Evolutionary conservation across 2,329 filamentous ascomycete genomes (phyloP), one percentile per base, ranked within the genome.

Genomic region (Alternaria conjuncta): DNA sequence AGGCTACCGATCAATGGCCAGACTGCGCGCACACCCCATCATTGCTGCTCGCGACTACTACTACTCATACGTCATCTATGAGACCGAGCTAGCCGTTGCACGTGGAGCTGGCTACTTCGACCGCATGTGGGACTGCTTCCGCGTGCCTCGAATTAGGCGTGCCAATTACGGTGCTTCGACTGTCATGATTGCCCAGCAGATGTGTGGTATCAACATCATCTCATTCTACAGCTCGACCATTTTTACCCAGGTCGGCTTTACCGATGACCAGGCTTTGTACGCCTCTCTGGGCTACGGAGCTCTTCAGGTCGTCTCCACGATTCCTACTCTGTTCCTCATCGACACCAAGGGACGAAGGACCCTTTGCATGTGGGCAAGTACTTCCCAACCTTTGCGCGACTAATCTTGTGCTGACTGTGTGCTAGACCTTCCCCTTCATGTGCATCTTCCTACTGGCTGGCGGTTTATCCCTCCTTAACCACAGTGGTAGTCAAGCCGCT

Each of bases 151-250:
- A 3, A 78, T 81, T 60, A 68, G 78, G 50, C 76, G 80, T 21
- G 78, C 80, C 18, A 74, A 80, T 63, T 74, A 81, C 47, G 75
- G 71, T 55, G 79, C 80, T 30, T 80, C 78, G n/a, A 79, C 77
- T 3, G 76, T 81, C 57, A 81, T 81, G 79, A 60, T 80, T 54
- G 78, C 79, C 7, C 76, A 79, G 57, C 78, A 82, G 45, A 78
- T 82, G 71, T 80, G 78, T 56, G 80, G 80, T 54, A 81, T 81
- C 72, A 97, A 97, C 81, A 94, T 89, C 3, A 91, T 97, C 13
- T 93, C 93, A 0, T 85, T 90, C 61, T 96, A 94, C 50, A 97
- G 96, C 74, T 94, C 74, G 1, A 71, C 95, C 71, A 75, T 90
- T 57, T 93, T 96, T 75, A 94, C 91, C 0, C 45, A 74, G 3